Conservation (phyloP, 441 rosid genomes). For the Daphne laureola region DNA sequence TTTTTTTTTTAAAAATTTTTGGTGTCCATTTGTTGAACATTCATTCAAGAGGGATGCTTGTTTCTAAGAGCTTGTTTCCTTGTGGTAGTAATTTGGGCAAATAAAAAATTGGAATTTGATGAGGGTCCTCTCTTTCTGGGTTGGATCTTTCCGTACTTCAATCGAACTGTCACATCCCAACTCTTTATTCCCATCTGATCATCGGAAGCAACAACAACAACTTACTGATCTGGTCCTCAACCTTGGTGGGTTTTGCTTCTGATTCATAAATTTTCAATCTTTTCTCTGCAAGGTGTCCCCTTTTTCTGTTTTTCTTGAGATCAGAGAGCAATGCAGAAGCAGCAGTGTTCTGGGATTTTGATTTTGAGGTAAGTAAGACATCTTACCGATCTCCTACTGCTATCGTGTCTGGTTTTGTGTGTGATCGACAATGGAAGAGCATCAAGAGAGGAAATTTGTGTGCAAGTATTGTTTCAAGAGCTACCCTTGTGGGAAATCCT, state of each 20-base stretch:
- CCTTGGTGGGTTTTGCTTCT: conserved; percentile 14
- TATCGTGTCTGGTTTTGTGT: conserved; percentile 11
- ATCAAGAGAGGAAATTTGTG: conserved; percentile 37
- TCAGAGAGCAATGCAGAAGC: conserved; percentile 16
- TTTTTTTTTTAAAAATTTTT: too few species aligned
- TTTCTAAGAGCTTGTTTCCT: not conserved
- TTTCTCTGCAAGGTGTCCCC: not conserved
- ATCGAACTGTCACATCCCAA: conserved; percentile 42
- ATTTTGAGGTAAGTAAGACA: conserved; percentile 30
- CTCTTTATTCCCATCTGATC: conserved; percentile 21
- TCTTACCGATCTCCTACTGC: conserved; percentile 20
- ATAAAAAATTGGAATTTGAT: conserved; percentile 22
- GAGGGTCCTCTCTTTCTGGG: conserved; percentile 32
- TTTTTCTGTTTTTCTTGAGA: not conserved
- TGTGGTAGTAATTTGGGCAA: conserved; percentile 10
- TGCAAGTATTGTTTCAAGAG: conserved; percentile 72
- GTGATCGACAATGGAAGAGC: conserved; percentile 34
- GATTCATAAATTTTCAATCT: conserved; percentile 13
- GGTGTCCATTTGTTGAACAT: not conserved
- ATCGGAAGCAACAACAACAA: conserved; percentile 25
- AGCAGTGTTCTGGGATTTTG: conserved; percentile 26
- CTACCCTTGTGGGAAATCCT: conserved; percentile 75
- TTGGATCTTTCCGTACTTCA: conserved; percentile 51
- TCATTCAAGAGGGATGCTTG: conserved; percentile 6
- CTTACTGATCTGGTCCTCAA: conserved; percentile 33